These are phyloP conservation scores for Escallonia rubra DNA, from an alignment of 129 eudicot species.

Conservation along the genomic window DNA sequence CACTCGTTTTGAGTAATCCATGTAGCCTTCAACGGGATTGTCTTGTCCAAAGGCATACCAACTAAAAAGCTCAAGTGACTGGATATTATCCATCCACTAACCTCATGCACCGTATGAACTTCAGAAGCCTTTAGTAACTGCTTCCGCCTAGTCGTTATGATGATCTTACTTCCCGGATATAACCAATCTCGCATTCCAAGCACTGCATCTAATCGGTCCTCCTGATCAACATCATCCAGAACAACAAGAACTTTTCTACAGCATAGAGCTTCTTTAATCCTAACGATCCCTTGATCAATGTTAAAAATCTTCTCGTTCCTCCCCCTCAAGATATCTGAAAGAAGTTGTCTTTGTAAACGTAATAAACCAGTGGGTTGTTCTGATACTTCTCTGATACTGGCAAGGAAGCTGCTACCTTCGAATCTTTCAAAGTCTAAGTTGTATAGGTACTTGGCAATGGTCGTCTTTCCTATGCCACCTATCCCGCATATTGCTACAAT, in stretches of 20 bases:
- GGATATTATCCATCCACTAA: neutral
- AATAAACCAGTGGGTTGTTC: neutral
- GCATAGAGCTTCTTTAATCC: neutral
- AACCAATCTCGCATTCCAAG: neutral
- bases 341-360: neutral
- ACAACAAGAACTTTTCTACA: neutral
- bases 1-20: neutral
- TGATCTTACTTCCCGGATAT: neutral
- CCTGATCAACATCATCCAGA: neutral
- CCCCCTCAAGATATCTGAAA: neutral
- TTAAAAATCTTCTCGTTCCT: neutral
- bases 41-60: constrained; percentile 4
- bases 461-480: neutral
- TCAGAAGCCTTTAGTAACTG: neutral
- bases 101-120: neutral
- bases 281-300: neutral
- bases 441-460: neutral
- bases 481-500: neutral
- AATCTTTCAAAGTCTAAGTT: neutral
- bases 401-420: neutral
- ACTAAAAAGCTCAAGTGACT: neutral
- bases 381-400: neutral
- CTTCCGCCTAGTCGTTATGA: neutral
- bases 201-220: too few relatives aligned
- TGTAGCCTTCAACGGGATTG: neutral